Evolutionary conservation across 352 stramenopile genomes (phyloP).

Genomic region (Labyrinthula sp.): DNA sequence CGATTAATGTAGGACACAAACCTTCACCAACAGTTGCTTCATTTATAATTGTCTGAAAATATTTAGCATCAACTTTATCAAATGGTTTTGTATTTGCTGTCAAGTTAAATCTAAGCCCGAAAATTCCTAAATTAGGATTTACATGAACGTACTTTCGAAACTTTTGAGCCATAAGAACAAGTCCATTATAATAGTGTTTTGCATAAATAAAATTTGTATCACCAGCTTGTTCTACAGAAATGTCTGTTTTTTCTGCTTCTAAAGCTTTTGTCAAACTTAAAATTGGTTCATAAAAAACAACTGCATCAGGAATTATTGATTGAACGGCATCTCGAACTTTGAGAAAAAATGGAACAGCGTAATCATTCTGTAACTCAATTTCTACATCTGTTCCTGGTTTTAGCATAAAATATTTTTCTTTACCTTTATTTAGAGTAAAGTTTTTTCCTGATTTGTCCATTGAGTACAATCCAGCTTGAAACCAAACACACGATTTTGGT

Average conservation of each 20-base stretch:
- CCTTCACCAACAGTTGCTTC: too few relatives aligned
- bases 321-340: slow-evolving; percentile 38
- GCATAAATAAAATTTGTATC: slow-evolving; percentile 36
- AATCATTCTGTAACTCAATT: slow-evolving; percentile 28
- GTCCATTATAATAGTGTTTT: slow-evolving; percentile 66
- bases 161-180: slow-evolving; percentile 48
- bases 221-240: slow-evolving; percentile 23
- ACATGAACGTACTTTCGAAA: slow-evolving; percentile 27
- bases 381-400: slow-evolving; percentile 12
- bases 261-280: slow-evolving; percentile 26
- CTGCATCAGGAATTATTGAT: slow-evolving; percentile 39
- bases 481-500: slow-evolving; percentile 46
- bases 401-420: slow-evolving; percentile 45
- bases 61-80: too few relatives aligned
- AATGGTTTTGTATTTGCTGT: too few relatives aligned
- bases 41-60: too few relatives aligned
- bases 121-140: too few relatives aligned
- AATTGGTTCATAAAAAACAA: slow-evolving; percentile 48
- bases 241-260: background rate
- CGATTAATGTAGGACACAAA: slow-evolving; percentile 47
- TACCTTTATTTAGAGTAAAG: slow-evolving; percentile 39
- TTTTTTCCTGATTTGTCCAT: slow-evolving; percentile 39
- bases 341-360: slow-evolving; percentile 42
- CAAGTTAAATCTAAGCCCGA: too few relatives aligned
- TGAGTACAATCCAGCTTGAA: slow-evolving; percentile 53